Conservation (phyloP, 1,284 basidiomycete species). For the Vanrija sp. region DNA sequence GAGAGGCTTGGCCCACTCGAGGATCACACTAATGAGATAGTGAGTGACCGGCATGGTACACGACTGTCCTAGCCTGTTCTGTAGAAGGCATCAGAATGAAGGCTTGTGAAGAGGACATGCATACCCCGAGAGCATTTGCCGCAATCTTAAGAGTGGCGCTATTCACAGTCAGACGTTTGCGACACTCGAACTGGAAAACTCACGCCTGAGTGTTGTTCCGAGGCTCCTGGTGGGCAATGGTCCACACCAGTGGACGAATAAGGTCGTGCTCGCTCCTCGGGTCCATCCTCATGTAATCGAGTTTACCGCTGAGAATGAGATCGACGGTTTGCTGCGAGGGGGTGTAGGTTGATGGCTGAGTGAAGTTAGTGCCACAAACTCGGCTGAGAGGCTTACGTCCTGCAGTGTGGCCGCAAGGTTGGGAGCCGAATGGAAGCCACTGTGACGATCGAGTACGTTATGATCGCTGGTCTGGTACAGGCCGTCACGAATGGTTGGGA, state of each 20-base stretch:
- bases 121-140: slow-evolving; percentile 33
- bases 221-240: slow-evolving; percentile 38
- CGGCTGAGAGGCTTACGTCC: neutral
- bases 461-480: neutral
- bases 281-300: slow-evolving; percentile 17
- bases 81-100: neutral
- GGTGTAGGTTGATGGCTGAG: slow-evolving; percentile 2
- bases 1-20: slow-evolving; percentile 37
- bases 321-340: slow-evolving; percentile 12
- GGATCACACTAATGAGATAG: slow-evolving; percentile 28
- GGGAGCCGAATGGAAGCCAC: neutral
- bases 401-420: neutral
- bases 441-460: neutral
- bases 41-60: slow-evolving; percentile 7
- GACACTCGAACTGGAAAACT: neutral
- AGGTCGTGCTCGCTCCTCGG: slow-evolving; percentile 17
- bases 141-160: slow-evolving; percentile 35
- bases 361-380: neutral
- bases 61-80: slow-evolving; percentile 12
- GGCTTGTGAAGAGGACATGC: neutral
- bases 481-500: neutral
- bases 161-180: neutral
- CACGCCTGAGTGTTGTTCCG: slow-evolving; percentile 31
- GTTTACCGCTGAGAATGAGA: slow-evolving; percentile 17
- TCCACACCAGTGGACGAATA: slow-evolving; percentile 35